Conservation (phyloP, 1,284 basidiomycete genomes). For the Trametes polyzona region DNA sequence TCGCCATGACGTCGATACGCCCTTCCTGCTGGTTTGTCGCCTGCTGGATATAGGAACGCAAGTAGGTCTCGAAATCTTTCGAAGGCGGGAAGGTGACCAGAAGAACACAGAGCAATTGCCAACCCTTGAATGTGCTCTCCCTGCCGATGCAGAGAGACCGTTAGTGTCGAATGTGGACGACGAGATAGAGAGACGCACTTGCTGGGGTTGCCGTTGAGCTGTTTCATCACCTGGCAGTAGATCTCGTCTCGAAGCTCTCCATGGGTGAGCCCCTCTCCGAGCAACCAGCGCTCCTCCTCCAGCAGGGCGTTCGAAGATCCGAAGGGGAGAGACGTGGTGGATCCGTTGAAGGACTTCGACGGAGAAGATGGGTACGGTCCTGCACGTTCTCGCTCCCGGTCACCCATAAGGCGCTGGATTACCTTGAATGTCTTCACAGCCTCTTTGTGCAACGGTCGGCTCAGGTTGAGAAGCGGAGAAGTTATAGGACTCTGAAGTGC, state of each 20-base stretch:
- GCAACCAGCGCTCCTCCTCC: constrained; percentile 87
- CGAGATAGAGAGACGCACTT: constrained; percentile 51
- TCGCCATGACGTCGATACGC: constrained; percentile 86
- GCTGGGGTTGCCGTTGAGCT: constrained; percentile 81
- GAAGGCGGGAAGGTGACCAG: constrained; percentile 89
- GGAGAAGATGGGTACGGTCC: constrained; percentile 38
- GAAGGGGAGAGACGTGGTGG: constrained; percentile 54
- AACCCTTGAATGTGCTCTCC: constrained; percentile 85
- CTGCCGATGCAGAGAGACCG: constrained; percentile 41
- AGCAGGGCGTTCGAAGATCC: constrained; percentile 27
- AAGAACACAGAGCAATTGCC: constrained; percentile 89
- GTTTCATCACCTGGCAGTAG: constrained; percentile 91
- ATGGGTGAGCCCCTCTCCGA: constrained; percentile 75
- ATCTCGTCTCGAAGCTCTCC: constrained; percentile 90
- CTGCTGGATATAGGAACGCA: constrained; percentile 77
- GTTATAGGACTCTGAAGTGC: constrained; percentile 58
- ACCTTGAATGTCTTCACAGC: constrained; percentile 87
- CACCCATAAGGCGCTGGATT: constrained; percentile 91
- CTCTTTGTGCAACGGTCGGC: constrained; percentile 67
- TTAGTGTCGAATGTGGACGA: background rate
- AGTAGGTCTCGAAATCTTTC: constrained; percentile 85
- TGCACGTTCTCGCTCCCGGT: constrained; percentile 74
- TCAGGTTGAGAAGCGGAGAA: constrained; percentile 72
- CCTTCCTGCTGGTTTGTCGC: constrained; percentile 69
- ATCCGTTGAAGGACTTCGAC: constrained; percentile 50